Evolutionary conservation across 441 rosid genomes (phyloP), one percentile per base, ranked within the genome.

Genomic region (Corymbia calophylla): DNA sequence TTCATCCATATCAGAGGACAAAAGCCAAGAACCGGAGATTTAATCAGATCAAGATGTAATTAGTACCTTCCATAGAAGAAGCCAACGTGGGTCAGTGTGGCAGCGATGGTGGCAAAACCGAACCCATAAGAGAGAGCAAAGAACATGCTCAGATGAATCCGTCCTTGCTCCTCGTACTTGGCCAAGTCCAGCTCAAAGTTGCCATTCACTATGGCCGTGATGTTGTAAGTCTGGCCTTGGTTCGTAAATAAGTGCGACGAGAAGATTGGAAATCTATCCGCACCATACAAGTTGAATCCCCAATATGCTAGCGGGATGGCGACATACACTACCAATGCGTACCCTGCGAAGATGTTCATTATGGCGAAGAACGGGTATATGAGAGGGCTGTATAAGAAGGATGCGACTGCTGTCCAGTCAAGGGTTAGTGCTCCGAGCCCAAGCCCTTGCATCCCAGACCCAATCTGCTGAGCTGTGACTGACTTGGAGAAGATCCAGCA

Each of bases 401-500:
- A 92, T 48, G 97, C 93, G 49, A 96, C 91, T 47, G 87, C 95
- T 19, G 95, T 92, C 97, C 96, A 95, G 88, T 96, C 96, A 31
- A 95, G 88, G 12, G 93, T 95, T 18, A 95, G 90, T 2, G 96
- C 89, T 35, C 98, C 98, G 31, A 94, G 2, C 4, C 98, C 98
- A 7, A 96, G 94, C 55, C 96, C 98, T 15, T 60, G 77, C 95
- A 94, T 93, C 21, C 97, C 96, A 9, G 98, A 94, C 29, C 96
- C 96, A 48, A 94, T 7, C 62, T 95, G 96, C 47, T 96, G 97
- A 54, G 96, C 95, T 15, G 94, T 95, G 48, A 94, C 92, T 6
- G 97, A 96, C 89, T 93, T 93, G 8, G 95, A 95, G 44, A 93
- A 95, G 48, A 77, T 92, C 98, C 97, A 94, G 84, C 97, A 96